Conservation (phyloP, 306 rosid species). For the Castanopsis chinensis region DNA sequence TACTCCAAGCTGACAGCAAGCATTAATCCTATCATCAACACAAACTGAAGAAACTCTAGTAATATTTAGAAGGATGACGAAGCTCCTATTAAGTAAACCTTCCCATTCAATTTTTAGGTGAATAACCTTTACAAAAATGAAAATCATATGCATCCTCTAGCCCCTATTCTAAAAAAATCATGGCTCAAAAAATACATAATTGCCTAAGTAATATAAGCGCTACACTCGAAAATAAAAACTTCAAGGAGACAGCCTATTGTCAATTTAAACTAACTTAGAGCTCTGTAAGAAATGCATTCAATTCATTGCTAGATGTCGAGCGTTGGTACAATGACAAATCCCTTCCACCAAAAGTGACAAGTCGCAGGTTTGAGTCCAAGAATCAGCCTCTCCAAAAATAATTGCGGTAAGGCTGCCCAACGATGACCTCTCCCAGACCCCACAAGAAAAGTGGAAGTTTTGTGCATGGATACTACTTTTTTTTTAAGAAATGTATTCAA, state of each 20-base stretch:
- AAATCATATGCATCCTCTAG: not conserved
- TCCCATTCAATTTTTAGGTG: not conserved
- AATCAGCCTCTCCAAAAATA: too few species aligned
- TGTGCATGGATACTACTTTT: too few species aligned
- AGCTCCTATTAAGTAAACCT: not conserved
- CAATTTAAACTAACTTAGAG: not conserved
- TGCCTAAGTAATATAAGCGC: not conserved
- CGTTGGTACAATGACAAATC: too few species aligned
- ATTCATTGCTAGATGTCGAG: too few species aligned
- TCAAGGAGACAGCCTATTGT: not conserved
- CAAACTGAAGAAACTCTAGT: slow-evolving; percentile 12
- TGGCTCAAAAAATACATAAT: not conserved
- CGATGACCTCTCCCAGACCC: too few species aligned
- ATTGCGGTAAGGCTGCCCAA: too few species aligned
- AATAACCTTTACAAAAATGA: not conserved
- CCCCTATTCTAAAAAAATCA: not conserved
- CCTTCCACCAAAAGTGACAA: too few species aligned
- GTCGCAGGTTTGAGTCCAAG: too few species aligned
- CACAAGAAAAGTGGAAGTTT: too few species aligned
- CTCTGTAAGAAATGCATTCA: not conserved
- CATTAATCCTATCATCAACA: slow-evolving; percentile 16
- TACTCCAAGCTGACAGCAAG: slow-evolving; percentile 78
- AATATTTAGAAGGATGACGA: not conserved
- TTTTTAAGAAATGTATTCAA: not conserved
- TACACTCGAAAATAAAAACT: not conserved